Evolutionary conservation across 352 stramenopile species (phyloP).

Genomic region (Peronosclerospora sorghi): DNA sequence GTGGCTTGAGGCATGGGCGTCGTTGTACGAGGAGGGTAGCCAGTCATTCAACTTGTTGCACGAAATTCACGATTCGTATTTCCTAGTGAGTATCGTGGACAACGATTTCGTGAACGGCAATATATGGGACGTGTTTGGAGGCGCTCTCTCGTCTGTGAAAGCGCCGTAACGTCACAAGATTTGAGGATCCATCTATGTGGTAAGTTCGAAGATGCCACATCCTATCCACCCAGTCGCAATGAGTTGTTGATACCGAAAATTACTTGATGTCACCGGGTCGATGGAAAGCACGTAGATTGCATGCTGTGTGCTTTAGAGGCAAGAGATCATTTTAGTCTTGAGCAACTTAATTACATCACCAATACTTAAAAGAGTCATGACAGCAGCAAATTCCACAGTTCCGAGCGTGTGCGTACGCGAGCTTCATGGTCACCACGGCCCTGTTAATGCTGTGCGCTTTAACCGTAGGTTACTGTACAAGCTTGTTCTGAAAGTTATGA

Average conservation of each 20-base stretch:
- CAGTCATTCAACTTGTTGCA: constrained; percentile 87
- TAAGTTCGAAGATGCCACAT: constrained; percentile 9
- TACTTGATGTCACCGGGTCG: constrained; percentile 25
- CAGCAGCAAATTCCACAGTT: constrained; percentile 4
- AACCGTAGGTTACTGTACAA: constrained; percentile 34
- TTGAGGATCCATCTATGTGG: constrained; percentile 9
- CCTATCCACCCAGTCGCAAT: constrained; percentile 30
- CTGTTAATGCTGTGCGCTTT: constrained; percentile 72
- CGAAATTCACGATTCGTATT: constrained; percentile 94
- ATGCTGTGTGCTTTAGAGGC: constrained; percentile 4
- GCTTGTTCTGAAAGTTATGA: not conserved
- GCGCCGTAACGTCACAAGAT: constrained; percentile 10
- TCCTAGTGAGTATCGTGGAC: constrained; percentile 97
- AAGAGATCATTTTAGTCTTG: too few species aligned
- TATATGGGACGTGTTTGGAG: constrained; percentile 74
- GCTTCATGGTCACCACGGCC: constrained; percentile 53
- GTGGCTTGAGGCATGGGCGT: constrained; percentile 94
- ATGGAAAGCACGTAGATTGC: constrained; percentile 18
- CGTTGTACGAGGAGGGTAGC: constrained; percentile 90
- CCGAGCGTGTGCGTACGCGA: constrained; percentile 34
- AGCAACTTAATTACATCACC: too few species aligned
- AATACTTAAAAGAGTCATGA: constrained; percentile 2
- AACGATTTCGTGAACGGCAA: constrained; percentile 92
- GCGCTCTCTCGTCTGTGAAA: constrained; percentile 8
- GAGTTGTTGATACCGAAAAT: constrained; percentile 20